Evolutionary conservation across 176 grass and related monocot species (phyloP).

Genomic region (Otatea glauca): DNA sequence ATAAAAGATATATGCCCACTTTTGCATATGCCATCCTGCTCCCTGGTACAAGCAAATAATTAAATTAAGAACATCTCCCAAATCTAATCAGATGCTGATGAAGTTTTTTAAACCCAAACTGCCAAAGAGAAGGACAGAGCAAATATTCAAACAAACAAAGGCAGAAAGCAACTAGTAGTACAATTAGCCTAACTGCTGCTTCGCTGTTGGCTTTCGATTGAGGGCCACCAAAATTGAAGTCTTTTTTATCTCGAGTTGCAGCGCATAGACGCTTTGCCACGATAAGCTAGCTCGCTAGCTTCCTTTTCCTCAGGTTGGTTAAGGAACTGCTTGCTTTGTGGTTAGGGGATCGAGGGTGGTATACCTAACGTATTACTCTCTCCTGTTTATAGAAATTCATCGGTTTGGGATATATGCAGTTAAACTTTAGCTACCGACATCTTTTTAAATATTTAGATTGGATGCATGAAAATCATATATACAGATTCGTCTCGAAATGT

Average conservation of each 20-base stretch:
- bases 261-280: background rate
- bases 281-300: background rate
- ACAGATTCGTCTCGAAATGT: no score
- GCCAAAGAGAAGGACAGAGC: background rate
- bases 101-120: background rate
- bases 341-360: slow-evolving; percentile 3
- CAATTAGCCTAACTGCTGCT: slow-evolving; percentile 9
- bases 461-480: no score
- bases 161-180: background rate
- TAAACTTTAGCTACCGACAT: no score
- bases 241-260: background rate
- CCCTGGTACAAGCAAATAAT: slow-evolving; percentile 18
- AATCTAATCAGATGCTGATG: slow-evolving; percentile 3
- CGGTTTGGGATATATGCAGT: no score
- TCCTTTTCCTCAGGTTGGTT: slow-evolving; percentile 37
- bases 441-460: no score
- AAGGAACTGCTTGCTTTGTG: slow-evolving; percentile 35
- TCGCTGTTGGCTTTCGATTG: slow-evolving; percentile 40
- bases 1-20: background rate
- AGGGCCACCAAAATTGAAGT: background rate
- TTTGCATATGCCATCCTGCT: slow-evolving; percentile 28
- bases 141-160: background rate
- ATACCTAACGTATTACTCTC: slow-evolving; percentile 31
- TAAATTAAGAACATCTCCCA: background rate
- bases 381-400: no score